Base-by-base conservation (phyloP, 345 rosid species). In the Salix dunnii region DNA sequence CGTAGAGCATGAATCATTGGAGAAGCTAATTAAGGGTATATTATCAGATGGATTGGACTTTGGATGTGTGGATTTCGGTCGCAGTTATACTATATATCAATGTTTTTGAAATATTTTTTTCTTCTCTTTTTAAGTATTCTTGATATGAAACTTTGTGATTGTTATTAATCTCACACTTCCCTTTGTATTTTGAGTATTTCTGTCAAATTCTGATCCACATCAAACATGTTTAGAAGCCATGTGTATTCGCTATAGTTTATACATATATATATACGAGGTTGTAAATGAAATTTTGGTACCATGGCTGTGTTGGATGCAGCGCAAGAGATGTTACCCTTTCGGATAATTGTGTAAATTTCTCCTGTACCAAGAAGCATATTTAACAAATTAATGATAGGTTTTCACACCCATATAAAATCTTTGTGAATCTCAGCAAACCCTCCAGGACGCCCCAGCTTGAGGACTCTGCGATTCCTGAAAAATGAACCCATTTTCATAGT, bases 361-460 rank as follows among this genome's bases (percentile, higher is more conserved):
- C 46, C 74, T 76, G 61, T 30, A 20, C 13, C 35, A 60, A 4
- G 31, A 58, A 68, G 12, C 55, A 63, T 31, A 38, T 20, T 43
- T 46, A 20, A 65, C 27, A 61, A 63, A 42, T 30, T 28, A 74
- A 11, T 64, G 7, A 25, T 10, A 31, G 18, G 49, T n/a, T 46
- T 46, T 46, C 18, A 46, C 49, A 46, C 17, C 13, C 18, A 46
- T 13, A 18, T 14, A 46, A 46, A 46, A 46, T 14, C 18, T 46
- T 46, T 46, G 18, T 46, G 53, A 43, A 33, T 72, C 81, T 88
- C 83, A 30, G 68, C 71, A 7, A 75, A 28, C 36, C 91, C 77
- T 60, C 86, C 80, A 5, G 84, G 87, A 75, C 83, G 83, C 49
- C 86, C 88, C 61, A 84, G 86, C 76, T 88, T 84, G 74, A 88